Percentiles rank a stretch among this genome's conserved stretches.
Conservation (phyloP, 2,329 filamentous ascomycete genomes). For the Ceratocystis cubensis region DNA sequence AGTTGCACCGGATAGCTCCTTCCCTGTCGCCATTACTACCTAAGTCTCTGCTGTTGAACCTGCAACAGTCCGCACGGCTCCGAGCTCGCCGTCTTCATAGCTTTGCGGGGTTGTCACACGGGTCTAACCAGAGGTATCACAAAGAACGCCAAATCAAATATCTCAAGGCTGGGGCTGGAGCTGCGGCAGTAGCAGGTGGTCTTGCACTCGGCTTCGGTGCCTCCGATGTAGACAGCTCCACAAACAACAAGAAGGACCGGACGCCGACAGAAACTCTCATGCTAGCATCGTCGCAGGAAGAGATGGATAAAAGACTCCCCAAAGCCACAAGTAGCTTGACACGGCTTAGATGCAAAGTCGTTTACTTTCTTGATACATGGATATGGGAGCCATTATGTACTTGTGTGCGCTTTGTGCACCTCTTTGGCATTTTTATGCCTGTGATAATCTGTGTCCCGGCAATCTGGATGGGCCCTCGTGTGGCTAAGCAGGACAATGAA, state of each 20-base stretch:
- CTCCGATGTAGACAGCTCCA: not conserved
- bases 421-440: slow-evolving; percentile 80
- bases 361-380: slow-evolving; percentile 57
- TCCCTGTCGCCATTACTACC: not conserved
- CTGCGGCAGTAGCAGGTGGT: not conserved
- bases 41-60: not conserved
- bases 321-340: slow-evolving; percentile 48
- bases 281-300: slow-evolving; percentile 67
- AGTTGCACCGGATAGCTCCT: not conserved
- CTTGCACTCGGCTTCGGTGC: slow-evolving; percentile 3
- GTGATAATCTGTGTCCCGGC: slow-evolving; percentile 68
- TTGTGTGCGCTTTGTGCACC: slow-evolving; percentile 72
- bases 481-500: slow-evolving; percentile 56
- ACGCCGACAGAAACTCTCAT: slow-evolving; percentile 56
- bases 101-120: no score
- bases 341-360: slow-evolving; percentile 44
- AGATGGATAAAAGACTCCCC: slow-evolving; percentile 58
- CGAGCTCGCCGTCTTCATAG: not conserved
- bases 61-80: not conserved
- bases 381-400: slow-evolving; percentile 82
- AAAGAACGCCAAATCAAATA: not conserved
- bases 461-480: slow-evolving; percentile 63
- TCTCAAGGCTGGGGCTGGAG: slow-evolving; percentile 13
- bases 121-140: not conserved
- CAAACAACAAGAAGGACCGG: slow-evolving; percentile 9